Evolutionary conservation across 2,329 filamentous ascomycete genomes (phyloP), one percentile per base, ranked within the genome.

Genomic region (Monilinia fructigena): DNA sequence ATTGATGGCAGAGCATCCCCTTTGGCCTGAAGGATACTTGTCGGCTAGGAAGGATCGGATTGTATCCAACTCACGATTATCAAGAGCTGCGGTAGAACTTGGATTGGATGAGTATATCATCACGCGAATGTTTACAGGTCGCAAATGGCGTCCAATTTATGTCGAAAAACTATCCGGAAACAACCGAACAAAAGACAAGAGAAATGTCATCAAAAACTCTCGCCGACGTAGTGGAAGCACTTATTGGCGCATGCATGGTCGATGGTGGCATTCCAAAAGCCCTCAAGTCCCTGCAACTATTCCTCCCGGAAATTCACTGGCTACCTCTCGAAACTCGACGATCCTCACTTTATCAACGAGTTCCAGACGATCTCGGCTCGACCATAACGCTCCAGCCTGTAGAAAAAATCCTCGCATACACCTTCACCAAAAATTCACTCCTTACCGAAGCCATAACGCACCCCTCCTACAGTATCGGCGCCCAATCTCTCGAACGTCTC

Each of bases 151-250:
- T 2, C 89, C 91, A 0, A 77, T 83, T 0, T 89, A 90, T 69
- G 79, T 85, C 7, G 76, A 78, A 2, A 2, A 78, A 84, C 23
- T 73, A 80, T 2, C 68, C 80, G 23, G 45, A 28, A 68, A 60
- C 63, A 52, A 65, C 73, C 5, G 45, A 60, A 35, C 73, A 68
- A 64, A 60, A 18, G 40, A 67, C 59, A 64, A 67, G 65, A 68
- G 77, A 72, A 55, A 74, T 93, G 42, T 89, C 91, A 0, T 89
- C 87, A 1, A 98, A 98, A 75, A 86, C 86, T 0, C 83, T 97
- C 10, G 94, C 94, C 4, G 94, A 98, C 73, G 88, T 97, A 0
- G 84, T 97, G 0, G 94, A 98, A 75, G 86, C 93, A 0, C 80
- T 97, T 0, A 89, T 97, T 26, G 94, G 92, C 0, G 90, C 88